Evolutionary conservation across 129 eudicot species (phyloP), one percentile per base, ranked within the genome.

Genomic region (Flaveria sonorensis): DNA sequence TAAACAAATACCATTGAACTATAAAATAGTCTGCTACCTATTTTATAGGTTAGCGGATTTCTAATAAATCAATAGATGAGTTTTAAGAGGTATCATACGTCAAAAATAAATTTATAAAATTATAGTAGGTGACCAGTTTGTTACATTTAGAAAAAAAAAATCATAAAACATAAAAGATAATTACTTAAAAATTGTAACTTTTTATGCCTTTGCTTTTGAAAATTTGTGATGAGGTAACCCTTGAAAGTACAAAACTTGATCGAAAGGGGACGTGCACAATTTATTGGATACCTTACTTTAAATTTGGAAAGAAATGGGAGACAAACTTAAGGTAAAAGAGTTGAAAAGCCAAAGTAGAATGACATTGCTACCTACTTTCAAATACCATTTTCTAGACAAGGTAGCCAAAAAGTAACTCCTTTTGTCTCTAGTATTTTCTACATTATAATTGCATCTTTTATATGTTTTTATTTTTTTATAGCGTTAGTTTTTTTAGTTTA

Each of bases 201-300:
- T 12, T 20, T 30, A 24, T 51, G 52, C 24, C 26, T 23, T 67
- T 68, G 42, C 59, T 42, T 77, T 77, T 23, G 26, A 24, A 60
- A 60, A 70, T 21, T 53, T 77, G 47, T 56, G 75, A 77, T 68
- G 76, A 75, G 71, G 63, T 61, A 78, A 47, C 28, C 45, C 71
- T 32, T 32, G 40, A 36, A 64, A 64, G 46, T 64, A 36, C 43
- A 43, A 55, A 69, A 77, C 53, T 68, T 53, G 76, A 69, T 70
- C 23, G 11, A 65, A 65, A 73, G 81, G 69, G 70, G 81, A 26
- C 48, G 63, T 72, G 62, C 72, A 45, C 68, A 28, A 65, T 80
- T 51, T 79, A 56, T 63, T 72, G 84, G 84, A 73, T 67, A 75
- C 80, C 69, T 80, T 74, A 56, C 80, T 80, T 80, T 80, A 63